Percentiles rank a stretch among this genome's conserved stretches.
These are phyloP conservation scores for Penicillium dipodomyicola DNA, from an alignment of 495 filamentous ascomycete genomes.

Conservation along the genomic window DNA sequence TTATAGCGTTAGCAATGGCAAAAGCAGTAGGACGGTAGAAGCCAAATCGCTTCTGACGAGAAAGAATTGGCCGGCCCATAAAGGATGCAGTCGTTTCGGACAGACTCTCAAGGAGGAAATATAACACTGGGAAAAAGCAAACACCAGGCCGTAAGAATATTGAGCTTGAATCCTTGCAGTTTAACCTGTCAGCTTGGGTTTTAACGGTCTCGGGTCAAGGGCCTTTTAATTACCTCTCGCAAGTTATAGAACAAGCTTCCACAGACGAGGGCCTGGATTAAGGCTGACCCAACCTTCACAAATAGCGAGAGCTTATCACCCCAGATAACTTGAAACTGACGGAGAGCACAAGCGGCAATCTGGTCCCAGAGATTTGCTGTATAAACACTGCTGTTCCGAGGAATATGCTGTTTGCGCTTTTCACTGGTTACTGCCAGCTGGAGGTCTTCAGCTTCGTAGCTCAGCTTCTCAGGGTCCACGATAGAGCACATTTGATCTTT, in stretches of 20 bases:
- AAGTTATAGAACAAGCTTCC: constrained; percentile 46
- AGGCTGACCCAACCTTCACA: constrained; percentile 29
- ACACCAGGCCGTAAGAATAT: constrained; percentile 43
- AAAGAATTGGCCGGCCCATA: constrained; percentile 44
- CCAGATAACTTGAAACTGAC: constrained; percentile 41
- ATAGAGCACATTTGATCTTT: constrained; percentile 62
- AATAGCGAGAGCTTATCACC: constrained; percentile 39
- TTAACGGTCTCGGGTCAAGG: not conserved
- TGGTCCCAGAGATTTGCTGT: constrained; percentile 57
- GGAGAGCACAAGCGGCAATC: constrained; percentile 53
- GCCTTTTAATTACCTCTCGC: constrained; percentile 25
- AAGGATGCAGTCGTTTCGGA: constrained; percentile 41
- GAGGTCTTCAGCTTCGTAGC: constrained; percentile 42
- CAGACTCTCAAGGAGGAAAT: constrained; percentile 40
- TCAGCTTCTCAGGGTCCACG: constrained; percentile 45
- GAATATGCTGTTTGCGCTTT: constrained; percentile 53
- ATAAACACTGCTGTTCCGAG: constrained; percentile 44
- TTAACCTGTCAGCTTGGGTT: not conserved
- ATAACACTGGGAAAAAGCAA: constrained; percentile 40
- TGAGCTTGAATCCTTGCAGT: constrained; percentile 17
- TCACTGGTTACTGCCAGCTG: constrained; percentile 45
- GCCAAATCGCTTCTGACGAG: constrained; percentile 53
- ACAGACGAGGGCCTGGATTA: constrained; percentile 41
- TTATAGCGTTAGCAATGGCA: constrained; percentile 75
- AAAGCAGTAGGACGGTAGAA: constrained; percentile 78